Base-by-base conservation (phyloP, 441 rosid species). In the Lepidium campestre region DNA sequence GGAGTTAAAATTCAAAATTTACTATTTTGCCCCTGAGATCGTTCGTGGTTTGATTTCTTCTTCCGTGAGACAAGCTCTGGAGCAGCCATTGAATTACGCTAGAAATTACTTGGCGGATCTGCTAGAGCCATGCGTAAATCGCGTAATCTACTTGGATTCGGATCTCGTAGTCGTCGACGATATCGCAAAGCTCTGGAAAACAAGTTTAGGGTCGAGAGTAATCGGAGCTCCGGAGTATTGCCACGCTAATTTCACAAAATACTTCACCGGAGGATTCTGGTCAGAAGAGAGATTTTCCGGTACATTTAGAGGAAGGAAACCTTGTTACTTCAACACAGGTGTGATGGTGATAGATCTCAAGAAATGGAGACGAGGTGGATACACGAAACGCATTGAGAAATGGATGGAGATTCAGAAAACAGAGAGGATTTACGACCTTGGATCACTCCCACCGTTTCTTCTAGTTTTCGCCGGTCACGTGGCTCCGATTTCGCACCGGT, bases 141-240 rank as follows among this genome's bases (percentile, higher is more conserved):
- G 93, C 20, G 97, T 88, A 52, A 88, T 91, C 10, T 91, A 91
- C 62, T 65, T 91, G 61, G 97, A 91, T 57, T 88, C 96, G n/a
- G 96, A 88, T 77, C 80, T 88, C 20, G 85, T 86, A 22, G 87
- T 91, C 27, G 91, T 88, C 7, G 97, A 90, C 57, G 97, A 90
- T 67, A 83, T 90, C 22, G 67, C 82, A 13, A 85, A 88, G 79
- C 82, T 90, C 4, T 90, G 97, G 97, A 41, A 71, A 42, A 88
- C 91, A 3, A 57, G 74, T 54, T 60, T 90, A 37, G 86, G 82
- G 5, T 74, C 82, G 20, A 76, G 78, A 66, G 78, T 89, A 6
- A 85, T 90, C 76, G 97, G 97, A 27, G 97, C 97, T 15, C 97
- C 97, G 11, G 97, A 90, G 62, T 90, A 90, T 70, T 90, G 97